phyloP scores from a whole-genome alignment of 1,284 basidiomycete species.

The Fomitopsis betulina region DNA sequence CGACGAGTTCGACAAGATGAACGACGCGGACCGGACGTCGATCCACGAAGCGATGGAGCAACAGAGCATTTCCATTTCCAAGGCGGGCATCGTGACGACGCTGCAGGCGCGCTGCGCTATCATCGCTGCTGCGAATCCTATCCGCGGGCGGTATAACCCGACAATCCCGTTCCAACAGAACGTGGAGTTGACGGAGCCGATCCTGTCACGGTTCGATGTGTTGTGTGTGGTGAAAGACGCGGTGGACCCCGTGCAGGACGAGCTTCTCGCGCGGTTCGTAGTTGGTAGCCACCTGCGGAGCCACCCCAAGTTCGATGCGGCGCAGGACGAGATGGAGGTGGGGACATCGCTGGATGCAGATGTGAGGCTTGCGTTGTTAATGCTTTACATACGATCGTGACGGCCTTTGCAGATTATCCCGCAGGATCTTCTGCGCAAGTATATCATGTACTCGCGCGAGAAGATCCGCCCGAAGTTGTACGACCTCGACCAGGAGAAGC shows the following conservation, averaged over 20 bases:
- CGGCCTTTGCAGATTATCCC: constrained; percentile 78
- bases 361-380: constrained; percentile 38
- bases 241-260: constrained; percentile 96
- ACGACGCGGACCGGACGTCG: constrained; percentile 94
- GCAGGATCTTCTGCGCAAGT: constrained; percentile 96
- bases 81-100: constrained; percentile 97
- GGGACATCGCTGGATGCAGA: constrained; percentile 88
- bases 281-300: constrained; percentile 93
- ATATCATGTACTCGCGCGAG: constrained; percentile 98
- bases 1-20: constrained; percentile 99
- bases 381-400: constrained; percentile 2
- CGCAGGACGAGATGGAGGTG: constrained; percentile 84
- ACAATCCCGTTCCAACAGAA: constrained; percentile 98
- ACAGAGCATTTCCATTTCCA: constrained; percentile 99
- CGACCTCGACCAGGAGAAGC: constrained; percentile 94
- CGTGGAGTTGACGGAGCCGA: constrained; percentile 97
- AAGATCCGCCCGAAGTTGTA: constrained; percentile 90
- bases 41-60: constrained; percentile 99
- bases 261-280: constrained; percentile 94
- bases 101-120: constrained; percentile 97
- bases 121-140: constrained; percentile 96
- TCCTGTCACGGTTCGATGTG: constrained; percentile 98
- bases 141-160: constrained; percentile 95
- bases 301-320: constrained; percentile 89
- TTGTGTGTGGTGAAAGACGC: constrained; percentile 98